Base-by-base conservation (phyloP, 345 rosid species). In the Eucalyptus marginata region DNA sequence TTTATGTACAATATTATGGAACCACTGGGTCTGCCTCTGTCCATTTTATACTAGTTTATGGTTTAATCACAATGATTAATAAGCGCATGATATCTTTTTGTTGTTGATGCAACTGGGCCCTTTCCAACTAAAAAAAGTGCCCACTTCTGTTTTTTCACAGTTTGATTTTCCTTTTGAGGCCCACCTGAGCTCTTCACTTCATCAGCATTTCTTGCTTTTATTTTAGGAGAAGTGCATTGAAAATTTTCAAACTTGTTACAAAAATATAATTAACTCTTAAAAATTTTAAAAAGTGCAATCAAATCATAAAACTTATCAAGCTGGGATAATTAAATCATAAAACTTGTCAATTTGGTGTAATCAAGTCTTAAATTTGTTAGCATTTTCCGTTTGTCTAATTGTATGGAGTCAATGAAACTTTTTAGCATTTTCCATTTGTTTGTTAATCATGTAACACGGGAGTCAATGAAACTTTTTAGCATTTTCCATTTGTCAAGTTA, bases 261-360 rank as follows among this genome's bases (percentile, higher is more conserved):
- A 1, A 56, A 56, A 24, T 56, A 24, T 5, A 56, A 56, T 56
- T 22, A 0, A 56, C 0, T 56, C 3, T 20, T 56, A 56, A 56
- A 56, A 56, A 0, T 56, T 52, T 17, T 52, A 18, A 52, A 56
- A 56, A 56, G 62, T 56, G 1, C 4, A 56, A 56, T 56, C 2
- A 20, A 22, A 4, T 56, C 5, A 8, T 1, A 56, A 56, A 56
- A 56, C 0, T 56, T 56, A 52, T 56, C 5, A 22, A 4, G 27
- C 2, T 0, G 0, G 1, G 1, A 22, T 24, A 56, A 56, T 56
- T 8, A 56, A 56, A 4, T 56, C 5, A 20, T 22, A 22, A 56
- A 56, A 56, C 2, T 56, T 56, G 5, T 56, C 5, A 56, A 56
- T 20, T 20, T 4, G 12, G 2, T 56, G 62, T 12, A 22, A 56